Conservation (phyloP, 345 rosid species). For the Citrus inodora region DNA sequence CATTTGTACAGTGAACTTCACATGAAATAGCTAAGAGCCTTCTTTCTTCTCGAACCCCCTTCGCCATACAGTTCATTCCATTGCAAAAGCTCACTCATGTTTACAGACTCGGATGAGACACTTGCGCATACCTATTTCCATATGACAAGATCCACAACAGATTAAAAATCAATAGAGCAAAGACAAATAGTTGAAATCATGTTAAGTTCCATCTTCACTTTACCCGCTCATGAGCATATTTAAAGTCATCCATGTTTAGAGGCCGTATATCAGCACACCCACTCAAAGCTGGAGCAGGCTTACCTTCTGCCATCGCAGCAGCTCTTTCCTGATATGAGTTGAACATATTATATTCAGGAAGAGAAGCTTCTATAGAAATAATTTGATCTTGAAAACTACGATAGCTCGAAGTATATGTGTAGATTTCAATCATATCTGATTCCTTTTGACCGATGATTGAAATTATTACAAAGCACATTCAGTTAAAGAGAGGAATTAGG, state of each 20-base stretch:
- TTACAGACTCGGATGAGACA: constrained; percentile 80
- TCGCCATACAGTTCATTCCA: constrained; percentile 92
- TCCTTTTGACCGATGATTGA: background rate
- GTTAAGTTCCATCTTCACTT: background rate
- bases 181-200: background rate
- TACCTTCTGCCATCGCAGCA: constrained; percentile 72
- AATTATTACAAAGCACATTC: background rate
- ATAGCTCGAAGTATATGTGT: background rate
- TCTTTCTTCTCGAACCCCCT: constrained; percentile 83
- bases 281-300: constrained; percentile 65
- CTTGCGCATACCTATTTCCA: constrained; percentile 71
- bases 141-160: background rate
- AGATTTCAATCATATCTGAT: background rate
- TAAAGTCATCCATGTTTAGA: constrained; percentile 77
- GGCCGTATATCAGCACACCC: constrained; percentile 70
- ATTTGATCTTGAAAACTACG: background rate
- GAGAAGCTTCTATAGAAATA: background rate
- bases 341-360: background rate
- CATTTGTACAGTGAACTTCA: constrained; percentile 47
- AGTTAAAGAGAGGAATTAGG: background rate
- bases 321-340: constrained; percentile 55
- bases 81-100: constrained; percentile 74
- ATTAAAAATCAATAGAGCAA: background rate
- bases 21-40: constrained; percentile 81
- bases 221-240: constrained; percentile 81